Base-by-base conservation (phyloP, 1,284 basidiomycete species). In the Sporisorium graminicola region DNA sequence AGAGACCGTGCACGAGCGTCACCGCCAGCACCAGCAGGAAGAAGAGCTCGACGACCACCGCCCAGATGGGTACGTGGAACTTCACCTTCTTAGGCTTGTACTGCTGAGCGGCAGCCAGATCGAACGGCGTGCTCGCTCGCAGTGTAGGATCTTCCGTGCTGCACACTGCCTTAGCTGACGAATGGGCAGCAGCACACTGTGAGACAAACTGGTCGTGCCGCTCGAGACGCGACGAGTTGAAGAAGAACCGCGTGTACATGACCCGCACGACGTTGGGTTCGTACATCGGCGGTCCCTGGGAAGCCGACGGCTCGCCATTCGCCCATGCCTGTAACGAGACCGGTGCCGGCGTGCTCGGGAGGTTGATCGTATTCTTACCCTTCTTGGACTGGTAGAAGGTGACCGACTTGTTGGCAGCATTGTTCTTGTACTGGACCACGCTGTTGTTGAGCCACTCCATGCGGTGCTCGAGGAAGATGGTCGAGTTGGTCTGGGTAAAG, bases 171-270 rank as follows among this genome's bases (percentile, higher is more conserved):
- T 56, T 67, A 31, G 65, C 56, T 14, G 65, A 47, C 50, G 46
- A 44, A 22, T 52, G 59, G 26, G 56, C 60, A 26, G 65, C 65
- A 20, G 60, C 58, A 51, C 80, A 82, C 52, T 69, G 67, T 14
- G 37, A 9, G 2, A 42, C 64, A 51, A 82, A 82, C 61, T 79
- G 58, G 13, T 65, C 56, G 31, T 63, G 63, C 33, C 79, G 66
- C 56, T 67, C 69, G 33, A 68, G 16, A 2, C 65, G 61, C 24
- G 77, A 78, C 24, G 79, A 82, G 73, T 82, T 82, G 79, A 75
- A 82, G 72, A 82, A 82, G 62, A 80, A 74, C 12, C 80, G 69
- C 37, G 74, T 76, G 65, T 81, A 82, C 67, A 76, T 72, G 72
- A 82, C 59, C 16, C 67, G 50, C 2, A 75, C 67, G 3, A 72